A percentile compares a stretch with the other conserved stretches of the same genome.
phyloP scores from a whole-genome alignment of 148 eudicot genomes.

The Amaranthus hypochondriacus region DNA sequence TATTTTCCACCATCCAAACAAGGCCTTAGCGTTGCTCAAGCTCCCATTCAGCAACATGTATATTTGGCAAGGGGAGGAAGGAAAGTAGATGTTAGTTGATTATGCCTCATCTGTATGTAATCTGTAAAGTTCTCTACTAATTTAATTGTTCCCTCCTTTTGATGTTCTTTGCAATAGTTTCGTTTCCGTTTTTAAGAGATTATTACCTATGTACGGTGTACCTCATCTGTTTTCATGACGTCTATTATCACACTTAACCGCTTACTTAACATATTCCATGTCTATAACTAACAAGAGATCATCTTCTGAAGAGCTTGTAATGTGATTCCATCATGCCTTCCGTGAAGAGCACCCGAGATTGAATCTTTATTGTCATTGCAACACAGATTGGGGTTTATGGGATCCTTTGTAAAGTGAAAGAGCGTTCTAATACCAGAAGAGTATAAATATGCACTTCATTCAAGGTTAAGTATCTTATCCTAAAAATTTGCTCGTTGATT shows the following conservation, averaged over 20 bases:
- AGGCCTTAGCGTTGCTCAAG: background rate
- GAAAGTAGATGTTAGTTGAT: background rate
- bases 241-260: background rate
- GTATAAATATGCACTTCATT: background rate
- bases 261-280: background rate
- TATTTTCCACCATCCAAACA: no score
- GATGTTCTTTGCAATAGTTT: background rate
- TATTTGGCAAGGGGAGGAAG: background rate
- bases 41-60: background rate
- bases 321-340: no score
- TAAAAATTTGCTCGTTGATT: background rate
- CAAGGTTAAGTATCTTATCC: background rate
- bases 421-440: background rate
- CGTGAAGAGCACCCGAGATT: no score
- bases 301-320: no score
- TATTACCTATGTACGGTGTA: background rate
- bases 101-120: background rate
- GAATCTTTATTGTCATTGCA: no score
- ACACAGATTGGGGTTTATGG: background rate
- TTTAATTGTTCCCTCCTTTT: background rate
- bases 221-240: background rate
- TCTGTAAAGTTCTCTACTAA: background rate
- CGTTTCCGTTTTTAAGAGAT: background rate
- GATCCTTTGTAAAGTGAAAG: background rate
- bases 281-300: background rate